Percentiles rank a stretch among this genome's conserved stretches.
These are phyloP conservation scores for Thinopyrum elongatum DNA, from an alignment of 176 grass and related monocot species.

Conservation along the genomic window DNA sequence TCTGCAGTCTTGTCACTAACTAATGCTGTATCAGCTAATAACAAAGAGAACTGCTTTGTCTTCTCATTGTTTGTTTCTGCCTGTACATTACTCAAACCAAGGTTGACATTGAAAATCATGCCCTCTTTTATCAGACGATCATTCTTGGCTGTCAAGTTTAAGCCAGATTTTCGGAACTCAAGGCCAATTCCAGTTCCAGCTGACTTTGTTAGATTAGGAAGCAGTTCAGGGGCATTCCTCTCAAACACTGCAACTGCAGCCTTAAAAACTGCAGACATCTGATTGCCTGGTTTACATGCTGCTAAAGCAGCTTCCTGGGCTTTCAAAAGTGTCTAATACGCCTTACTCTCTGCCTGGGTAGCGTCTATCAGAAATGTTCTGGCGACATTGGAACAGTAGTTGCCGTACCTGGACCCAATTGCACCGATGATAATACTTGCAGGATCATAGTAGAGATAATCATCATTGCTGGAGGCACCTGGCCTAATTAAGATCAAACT, in stretches of 20 bases:
- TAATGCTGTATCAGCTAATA: constrained; percentile 78
- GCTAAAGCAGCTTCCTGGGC: constrained; percentile 74
- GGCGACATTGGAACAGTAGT: constrained; percentile 91
- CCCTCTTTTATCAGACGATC: constrained; percentile 56
- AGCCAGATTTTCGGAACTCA: constrained; percentile 82
- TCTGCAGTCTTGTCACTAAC: constrained; percentile 62
- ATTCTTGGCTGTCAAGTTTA: constrained; percentile 71
- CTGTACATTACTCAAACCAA: constrained; percentile 83
- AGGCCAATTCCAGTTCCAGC: constrained; percentile 91
- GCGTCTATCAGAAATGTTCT: constrained; percentile 88
- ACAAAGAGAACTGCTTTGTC: constrained; percentile 66
- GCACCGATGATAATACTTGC: constrained; percentile 88
- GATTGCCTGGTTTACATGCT: constrained; percentile 54
- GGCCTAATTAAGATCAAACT: constrained; percentile 90
- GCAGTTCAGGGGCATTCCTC: constrained; percentile 75
- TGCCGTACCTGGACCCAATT: constrained; percentile 73
- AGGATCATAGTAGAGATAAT: constrained; percentile 83
- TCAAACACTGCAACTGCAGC: constrained; percentile 60
- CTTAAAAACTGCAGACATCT: constrained; percentile 54
- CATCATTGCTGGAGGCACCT: constrained; percentile 87
- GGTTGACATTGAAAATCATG: constrained; percentile 85
- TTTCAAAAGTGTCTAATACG: constrained; percentile 81
- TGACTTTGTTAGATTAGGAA: constrained; percentile 67
- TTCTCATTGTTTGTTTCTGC: constrained; percentile 71
- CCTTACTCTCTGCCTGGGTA: constrained; percentile 53